Base-by-base conservation (phyloP, 202 grass and related monocot genomes). In the Schoenoplectus triqueter region DNA sequence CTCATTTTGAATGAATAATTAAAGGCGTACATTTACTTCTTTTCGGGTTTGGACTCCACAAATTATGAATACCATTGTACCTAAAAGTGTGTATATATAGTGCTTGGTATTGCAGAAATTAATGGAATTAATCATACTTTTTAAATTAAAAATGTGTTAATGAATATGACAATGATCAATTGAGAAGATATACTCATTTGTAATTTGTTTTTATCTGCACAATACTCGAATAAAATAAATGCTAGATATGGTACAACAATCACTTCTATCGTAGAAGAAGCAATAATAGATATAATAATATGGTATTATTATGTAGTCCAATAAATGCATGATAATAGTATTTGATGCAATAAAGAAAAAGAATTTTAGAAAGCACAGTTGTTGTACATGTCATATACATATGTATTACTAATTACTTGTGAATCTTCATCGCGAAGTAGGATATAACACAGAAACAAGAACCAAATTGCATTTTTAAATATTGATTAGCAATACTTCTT, bases 111-210 rank as follows among this genome's bases (percentile, higher is more conserved):
- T 31, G 10, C 22, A 3, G 10, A 31, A 31, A 14, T 56, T 8
- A 11, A 13, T 56, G 54, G 45, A 20, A 49, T 19, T 49, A 51
- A 73, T 51, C 17, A 74, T 51, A 48, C 15, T 72, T 72, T 47
- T 6, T 4, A 48, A 19, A 72, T 48, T 4, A 73, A 73, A 72
- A 10, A 5, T 9, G 1, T 6, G 50, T 73, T 10, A 49, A 10
- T 56, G 19, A 14, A 31, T 1, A 5, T 54, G 49, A 15, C 73
- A 76, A 39, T 69, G 5, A 3, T 62, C 20, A 56, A 76, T 76
- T 78, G 74, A 78, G 74, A 77, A 40, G 50, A 77, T 77, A 77
- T 77, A 54, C 10, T 57, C 11, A 6, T 15, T 59, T 59, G 5
- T 59, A 59, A 59, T 59, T n/a, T 4, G n/a, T 57, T 3, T 1